Conservation (phyloP, 2,329 filamentous ascomycete genomes). For the Bipolaris bicolor region DNA sequence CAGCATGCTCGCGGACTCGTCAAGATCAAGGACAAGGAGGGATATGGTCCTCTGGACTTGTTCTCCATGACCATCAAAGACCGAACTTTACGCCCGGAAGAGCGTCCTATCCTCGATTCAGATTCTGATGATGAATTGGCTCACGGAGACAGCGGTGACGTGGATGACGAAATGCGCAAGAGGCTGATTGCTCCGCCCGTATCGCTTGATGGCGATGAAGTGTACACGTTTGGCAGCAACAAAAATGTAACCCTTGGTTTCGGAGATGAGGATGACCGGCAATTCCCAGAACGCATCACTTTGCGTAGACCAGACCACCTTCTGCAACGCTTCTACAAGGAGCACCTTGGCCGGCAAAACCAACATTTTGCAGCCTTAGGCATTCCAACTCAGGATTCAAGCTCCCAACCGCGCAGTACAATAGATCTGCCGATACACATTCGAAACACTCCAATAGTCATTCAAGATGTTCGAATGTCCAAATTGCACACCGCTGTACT, state of each 20-base stretch:
- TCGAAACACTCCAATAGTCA: conserved; percentile 71
- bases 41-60: conserved; percentile 91
- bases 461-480: conserved; percentile 84
- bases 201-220: conserved; percentile 73
- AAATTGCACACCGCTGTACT: conserved; percentile 91
- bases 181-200: conserved; percentile 37
- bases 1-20: conserved; percentile 76
- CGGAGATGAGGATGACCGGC: conserved; percentile 93
- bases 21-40: conserved; percentile 94
- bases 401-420: conserved; percentile 43
- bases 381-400: conserved; percentile 28
- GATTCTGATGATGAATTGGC: conserved; percentile 58
- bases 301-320: conserved; percentile 79
- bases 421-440: conserved; percentile 74
- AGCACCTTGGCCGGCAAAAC: conserved; percentile 62
- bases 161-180: conserved; percentile 40
- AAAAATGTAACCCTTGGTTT: conserved; percentile 92
- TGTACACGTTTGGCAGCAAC: conserved; percentile 95
- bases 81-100: conserved; percentile 63
- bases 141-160: conserved; percentile 52
- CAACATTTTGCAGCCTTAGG: conserved; percentile 50
- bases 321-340: conserved; percentile 73
- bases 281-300: conserved; percentile 84
- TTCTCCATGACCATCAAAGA: conserved; percentile 86
- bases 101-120: conserved; percentile 52